Percentiles rank a stretch among this genome's conserved stretches.
Evolutionary conservation across 2,329 filamentous ascomycete species (phyloP).

Genomic region (Stachybotrys elegans): DNA sequence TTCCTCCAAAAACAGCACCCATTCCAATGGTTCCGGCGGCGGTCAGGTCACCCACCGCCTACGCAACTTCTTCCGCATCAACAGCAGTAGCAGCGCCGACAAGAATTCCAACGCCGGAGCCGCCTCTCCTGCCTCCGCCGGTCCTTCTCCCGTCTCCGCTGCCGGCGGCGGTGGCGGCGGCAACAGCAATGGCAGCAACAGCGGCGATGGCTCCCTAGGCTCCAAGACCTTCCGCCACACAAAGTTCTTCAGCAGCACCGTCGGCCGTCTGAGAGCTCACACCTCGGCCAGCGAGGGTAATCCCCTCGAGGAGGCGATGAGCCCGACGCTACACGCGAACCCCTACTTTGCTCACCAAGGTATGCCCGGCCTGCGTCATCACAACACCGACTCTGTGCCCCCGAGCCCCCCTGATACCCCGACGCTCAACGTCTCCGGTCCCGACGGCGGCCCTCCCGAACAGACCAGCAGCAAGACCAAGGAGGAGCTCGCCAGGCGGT

Average conservation of each 20-base stretch:
- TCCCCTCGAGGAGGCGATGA: conserved; percentile 79
- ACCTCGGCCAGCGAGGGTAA: conserved; percentile 94
- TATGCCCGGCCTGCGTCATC: conserved; percentile 85
- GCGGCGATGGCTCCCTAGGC: conserved; percentile 9
- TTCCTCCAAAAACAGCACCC: conserved; percentile 47
- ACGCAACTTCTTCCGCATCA: conserved; percentile 69
- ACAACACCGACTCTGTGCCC: conserved; percentile 89
- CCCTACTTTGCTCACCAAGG: conserved; percentile 98
- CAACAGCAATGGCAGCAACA: no score
- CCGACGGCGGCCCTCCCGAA: conserved; percentile 57
- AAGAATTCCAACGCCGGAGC: conserved; percentile 52
- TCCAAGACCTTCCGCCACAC: conserved; percentile 73
- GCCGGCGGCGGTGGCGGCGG: not conserved
- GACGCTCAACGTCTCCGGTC: conserved; percentile 66
- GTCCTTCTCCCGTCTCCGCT: conserved; percentile 6
- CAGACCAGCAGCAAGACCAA: conserved; percentile 76
- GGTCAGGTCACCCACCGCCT: conserved; percentile 63
- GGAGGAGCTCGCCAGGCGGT: conserved; percentile 87
- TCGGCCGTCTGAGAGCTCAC: conserved; percentile 80
- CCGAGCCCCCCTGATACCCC: conserved; percentile 91
- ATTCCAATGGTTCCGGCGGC: conserved; percentile 39
- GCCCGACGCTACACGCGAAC: conserved; percentile 90
- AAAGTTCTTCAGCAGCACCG: conserved; percentile 79
- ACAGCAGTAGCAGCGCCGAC: conserved; percentile 38
- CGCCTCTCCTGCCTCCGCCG: conserved; percentile 6